Evolutionary conservation across 1,284 basidiomycete genomes (phyloP).

Genomic region (Ceratobasidium papillatum): DNA sequence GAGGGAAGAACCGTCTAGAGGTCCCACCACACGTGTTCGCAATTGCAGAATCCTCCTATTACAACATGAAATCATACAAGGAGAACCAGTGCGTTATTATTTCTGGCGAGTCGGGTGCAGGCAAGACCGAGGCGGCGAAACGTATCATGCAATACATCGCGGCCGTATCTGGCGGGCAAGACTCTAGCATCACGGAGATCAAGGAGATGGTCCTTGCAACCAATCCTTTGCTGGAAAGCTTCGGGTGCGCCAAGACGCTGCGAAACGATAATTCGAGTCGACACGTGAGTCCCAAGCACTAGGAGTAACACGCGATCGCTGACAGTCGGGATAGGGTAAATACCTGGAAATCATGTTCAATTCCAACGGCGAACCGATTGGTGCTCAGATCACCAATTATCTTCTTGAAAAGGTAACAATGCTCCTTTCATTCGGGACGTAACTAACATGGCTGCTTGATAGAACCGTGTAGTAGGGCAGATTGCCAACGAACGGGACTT

Average conservation of each 20-base stretch:
- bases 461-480: conserved; percentile 93
- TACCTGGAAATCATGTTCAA: conserved; percentile 99
- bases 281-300: conserved; percentile 71
- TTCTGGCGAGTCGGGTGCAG: conserved; percentile 97
- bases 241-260: conserved; percentile 98
- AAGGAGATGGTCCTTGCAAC: conserved; percentile 99
- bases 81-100: conserved; percentile 99
- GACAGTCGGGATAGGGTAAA: conserved; percentile 76
- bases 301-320: too few relatives aligned
- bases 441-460: not conserved
- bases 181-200: conserved; percentile 91
- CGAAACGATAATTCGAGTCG: conserved; percentile 99
- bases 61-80: conserved; percentile 99
- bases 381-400: conserved; percentile 99
- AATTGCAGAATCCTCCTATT: conserved; percentile 97
- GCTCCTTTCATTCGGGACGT: not conserved
- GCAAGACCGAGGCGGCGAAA: conserved; percentile 97
- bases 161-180: conserved; percentile 88
- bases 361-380: conserved; percentile 88
- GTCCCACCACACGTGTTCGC: conserved; percentile 98
- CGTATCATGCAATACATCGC: conserved; percentile 99
- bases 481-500: conserved; percentile 97
- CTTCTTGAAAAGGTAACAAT: conserved; percentile 83
- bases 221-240: conserved; percentile 96
- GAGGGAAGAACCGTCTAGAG: conserved; percentile 98